A percentile compares a stretch with the other conserved stretches of the same genome.
Evolutionary conservation across 768 basidiomycete genomes (phyloP).

Genomic region (Lactifluus volemus): DNA sequence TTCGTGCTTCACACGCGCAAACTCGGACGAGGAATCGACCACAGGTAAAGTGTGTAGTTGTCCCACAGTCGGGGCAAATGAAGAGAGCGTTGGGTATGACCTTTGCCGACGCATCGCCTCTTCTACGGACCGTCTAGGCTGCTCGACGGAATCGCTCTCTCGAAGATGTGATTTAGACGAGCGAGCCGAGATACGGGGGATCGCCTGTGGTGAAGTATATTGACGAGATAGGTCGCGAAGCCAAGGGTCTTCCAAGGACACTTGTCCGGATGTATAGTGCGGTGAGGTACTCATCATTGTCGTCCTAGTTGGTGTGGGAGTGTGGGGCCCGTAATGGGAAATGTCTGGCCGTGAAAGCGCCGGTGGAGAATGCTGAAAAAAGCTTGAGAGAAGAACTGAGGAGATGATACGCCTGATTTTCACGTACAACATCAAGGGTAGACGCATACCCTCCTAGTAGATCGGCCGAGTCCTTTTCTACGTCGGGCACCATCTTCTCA

Average conservation of each 20-base stretch:
- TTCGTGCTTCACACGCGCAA: slow-evolving; percentile 4
- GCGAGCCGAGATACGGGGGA: not conserved
- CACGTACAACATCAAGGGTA: not conserved
- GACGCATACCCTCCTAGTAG: not conserved
- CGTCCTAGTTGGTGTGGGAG: not conserved
- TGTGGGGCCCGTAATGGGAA: not conserved
- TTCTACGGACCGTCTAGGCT: not conserved
- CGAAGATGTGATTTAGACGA: not conserved
- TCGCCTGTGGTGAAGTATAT: not conserved
- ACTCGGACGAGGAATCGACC: not conserved
- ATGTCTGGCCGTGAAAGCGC: not conserved
- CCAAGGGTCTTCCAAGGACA: not conserved
- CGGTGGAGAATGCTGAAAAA: not conserved
- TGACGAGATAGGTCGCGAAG: not conserved
- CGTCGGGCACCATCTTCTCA: slow-evolving; percentile 10
- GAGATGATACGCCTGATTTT: not conserved
- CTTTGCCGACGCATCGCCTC: not conserved
- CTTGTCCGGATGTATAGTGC: not conserved
- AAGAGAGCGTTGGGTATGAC: not conserved
- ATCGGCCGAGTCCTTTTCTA: not conserved
- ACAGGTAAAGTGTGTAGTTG: not conserved
- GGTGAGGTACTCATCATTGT: not conserved
- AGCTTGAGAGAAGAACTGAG: not conserved
- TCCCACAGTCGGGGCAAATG: not conserved
- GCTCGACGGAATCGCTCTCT: not conserved